A percentile compares a stretch with the other conserved stretches of the same genome.
Evolutionary conservation across 169 alveolate species (phyloP).

Genomic region (Plasmodium chabaudi): DNA sequence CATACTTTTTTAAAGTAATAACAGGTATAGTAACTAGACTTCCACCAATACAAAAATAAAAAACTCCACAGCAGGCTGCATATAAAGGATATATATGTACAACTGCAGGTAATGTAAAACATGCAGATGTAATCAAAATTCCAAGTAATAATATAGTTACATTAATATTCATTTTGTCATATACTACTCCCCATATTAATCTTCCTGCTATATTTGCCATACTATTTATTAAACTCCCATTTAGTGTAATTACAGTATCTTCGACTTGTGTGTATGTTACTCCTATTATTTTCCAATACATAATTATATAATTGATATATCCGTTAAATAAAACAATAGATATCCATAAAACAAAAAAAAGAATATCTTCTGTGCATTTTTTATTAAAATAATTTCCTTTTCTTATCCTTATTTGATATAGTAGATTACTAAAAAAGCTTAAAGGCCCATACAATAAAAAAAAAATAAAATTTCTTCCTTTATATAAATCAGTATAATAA

Average conservation of each 20-base stretch:
- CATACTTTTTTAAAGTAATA: conserved; percentile 56
- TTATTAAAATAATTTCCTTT: conserved; percentile 29
- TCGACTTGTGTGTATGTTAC: conserved; percentile 44
- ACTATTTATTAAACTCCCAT: conserved; percentile 58
- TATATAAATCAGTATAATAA: neutral
- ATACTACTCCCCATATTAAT: conserved; percentile 42
- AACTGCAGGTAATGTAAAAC: conserved; percentile 42
- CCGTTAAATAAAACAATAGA: conserved; percentile 46
- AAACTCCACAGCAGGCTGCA: conserved; percentile 19
- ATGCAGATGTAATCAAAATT: conserved; percentile 2
- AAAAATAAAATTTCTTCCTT: neutral
- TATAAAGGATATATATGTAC: conserved; percentile 31
- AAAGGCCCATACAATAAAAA: neutral
- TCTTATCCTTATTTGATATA: neutral
- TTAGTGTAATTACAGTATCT: conserved; percentile 31
- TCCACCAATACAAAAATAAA: conserved; percentile 62
- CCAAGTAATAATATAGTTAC: conserved; percentile 42
- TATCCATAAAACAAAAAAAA: conserved; percentile 38
- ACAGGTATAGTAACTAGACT: conserved; percentile 61
- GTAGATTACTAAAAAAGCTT: neutral
- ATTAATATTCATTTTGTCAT: conserved; percentile 16
- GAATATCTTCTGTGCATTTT: conserved; percentile 54
- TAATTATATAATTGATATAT: conserved; percentile 44
- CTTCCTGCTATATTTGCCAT: conserved; percentile 49
- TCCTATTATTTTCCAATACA: conserved; percentile 73